Evolutionary conservation across 106 monocot genomes (phyloP), one percentile per base, ranked within the genome.

Genomic region (Acorus calamus): DNA sequence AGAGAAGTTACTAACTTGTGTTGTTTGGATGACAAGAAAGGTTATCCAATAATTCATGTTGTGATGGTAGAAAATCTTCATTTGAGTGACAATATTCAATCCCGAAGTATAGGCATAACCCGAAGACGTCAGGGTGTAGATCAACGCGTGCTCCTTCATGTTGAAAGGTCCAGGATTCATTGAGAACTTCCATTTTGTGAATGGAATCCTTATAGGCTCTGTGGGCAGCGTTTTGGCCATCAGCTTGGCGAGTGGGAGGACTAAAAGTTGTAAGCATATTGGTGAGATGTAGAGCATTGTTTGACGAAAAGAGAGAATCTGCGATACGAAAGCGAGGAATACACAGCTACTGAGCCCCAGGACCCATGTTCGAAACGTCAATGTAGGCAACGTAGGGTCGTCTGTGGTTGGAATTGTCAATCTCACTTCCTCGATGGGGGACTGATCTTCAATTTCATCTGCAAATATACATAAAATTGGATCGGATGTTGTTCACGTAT

Each of bases 351-450:
- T 14, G 10, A 66, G 58, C 65, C 73, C 73, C 0, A 73, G 59
- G 42, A 66, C n/a, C 73, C 73, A 73, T 10, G 73, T 73, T 14
- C 73, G 65, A 14, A 73, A 73, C 41, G 73, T 73, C 56, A 73
- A 28, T 4, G 56, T 53, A 4, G 56, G 73, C 6, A 59, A 2
- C 3, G 66, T 74, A 41, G 74, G 53, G 46, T 74, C 74, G 49
- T 74, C 74, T 3, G 74, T 74, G 5, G 61, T 66, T 8, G 74
- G 61, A 2, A 74, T 66, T 50, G 66, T 67, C 8, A 74, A 66
- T 10, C 74, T 47, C 5, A 74, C 74, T 67, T 74, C 59, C 66
- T 66, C 66, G 9, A 74, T 67, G 14, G 74, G 74, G 60, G n/a
- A 44, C 28, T 28, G 28, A 51, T 74, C 74, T 13, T 74, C 55